Percentiles rank a stretch among this genome's conserved stretches.
Conservation (phyloP, 805 yeast genomes). For the Phaffomyces antillensis region DNA sequence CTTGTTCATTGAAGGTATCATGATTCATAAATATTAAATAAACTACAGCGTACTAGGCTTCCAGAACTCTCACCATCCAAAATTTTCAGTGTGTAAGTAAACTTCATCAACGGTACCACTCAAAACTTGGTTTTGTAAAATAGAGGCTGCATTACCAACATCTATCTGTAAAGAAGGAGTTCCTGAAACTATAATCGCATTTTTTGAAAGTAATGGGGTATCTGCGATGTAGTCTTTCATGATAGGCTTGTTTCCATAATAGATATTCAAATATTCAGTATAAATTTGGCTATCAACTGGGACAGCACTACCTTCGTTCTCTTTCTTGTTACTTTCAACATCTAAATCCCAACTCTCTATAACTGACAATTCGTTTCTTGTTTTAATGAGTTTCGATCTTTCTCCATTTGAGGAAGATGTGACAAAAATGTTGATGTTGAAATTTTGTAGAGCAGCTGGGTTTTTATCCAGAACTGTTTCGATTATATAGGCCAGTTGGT, state of each 20-base stretch:
- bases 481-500: slow-evolving; percentile 24
- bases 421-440: slow-evolving; percentile 22
- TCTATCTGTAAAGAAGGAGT: slow-evolving; percentile 32
- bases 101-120: slow-evolving; percentile 32
- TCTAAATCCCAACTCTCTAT: too few species aligned
- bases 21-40: too few species aligned
- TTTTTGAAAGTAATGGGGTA: slow-evolving; percentile 20
- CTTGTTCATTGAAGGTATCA: not conserved
- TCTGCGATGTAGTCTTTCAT: slow-evolving; percentile 2
- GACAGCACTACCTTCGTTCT: not conserved
- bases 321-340: not conserved
- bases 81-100: slow-evolving; percentile 44
- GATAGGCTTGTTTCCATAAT: slow-evolving; percentile 12
- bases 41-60: too few species aligned
- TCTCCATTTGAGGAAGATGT: slow-evolving; percentile 20
- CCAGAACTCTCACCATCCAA: slow-evolving; percentile 30
- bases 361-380: not conserved
- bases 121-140: slow-evolving; percentile 31
- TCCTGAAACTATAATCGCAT: slow-evolving; percentile 40
- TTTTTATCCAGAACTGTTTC: not conserved
- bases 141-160: slow-evolving; percentile 34
- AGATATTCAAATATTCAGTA: slow-evolving; percentile 2
- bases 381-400: not conserved
- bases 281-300: not conserved
- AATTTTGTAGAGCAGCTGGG: not conserved